Evolutionary conservation across 2,329 filamentous ascomycete genomes (phyloP), one percentile per base, ranked within the genome.

Genomic region (Corniculantispora saksenae): DNA sequence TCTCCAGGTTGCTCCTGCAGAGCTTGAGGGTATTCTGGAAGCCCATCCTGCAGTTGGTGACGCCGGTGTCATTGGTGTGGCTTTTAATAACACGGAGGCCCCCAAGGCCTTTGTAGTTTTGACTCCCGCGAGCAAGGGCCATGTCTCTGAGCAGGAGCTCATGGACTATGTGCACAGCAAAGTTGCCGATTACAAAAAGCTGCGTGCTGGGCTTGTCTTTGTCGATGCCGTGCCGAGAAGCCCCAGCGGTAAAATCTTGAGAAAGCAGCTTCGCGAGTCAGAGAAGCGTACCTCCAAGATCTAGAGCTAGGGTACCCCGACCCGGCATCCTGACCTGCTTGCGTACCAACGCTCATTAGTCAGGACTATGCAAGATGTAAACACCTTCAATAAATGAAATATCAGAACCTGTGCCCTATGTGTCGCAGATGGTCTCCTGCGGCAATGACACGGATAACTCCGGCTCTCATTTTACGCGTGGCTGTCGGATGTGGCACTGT

Each of bases 171-270:
- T 77, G 9, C 64, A 67, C 40, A 56, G 51, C 13, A 71, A 68
- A 15, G 74, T 77, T 0, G 82, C 87, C 0, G 79, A 76, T 56
- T 83, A 88, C 70, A 93, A 94, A 76, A 83, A 85, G 69, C 79
- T 93, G 66, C 87, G 86, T 8, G 91, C 90, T 0, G 91, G 91
- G 0, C 84, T 93, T 8, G 74, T 81, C 4, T 91, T 92, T 71
- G 78, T 90, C 1, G 84, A 90, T 25, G 79, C 77, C 1, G 86
- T 93, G 32, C 90, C 90, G 2, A 91, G 91, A 76, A 91, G 89
- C 69, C 82, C 86, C 1, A 77, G 78, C 19, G 82, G 82, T 0
- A 83, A 84, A 73, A 80, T 83, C 27, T 65, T 83, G 64, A 73
- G 81, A 10, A 76, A 78, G 62, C 77, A 82, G 25, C 59, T 77